Evolutionary conservation across 2,329 filamentous ascomycete genomes (phyloP).

Genomic region (Fusarium keratoplasticum): DNA sequence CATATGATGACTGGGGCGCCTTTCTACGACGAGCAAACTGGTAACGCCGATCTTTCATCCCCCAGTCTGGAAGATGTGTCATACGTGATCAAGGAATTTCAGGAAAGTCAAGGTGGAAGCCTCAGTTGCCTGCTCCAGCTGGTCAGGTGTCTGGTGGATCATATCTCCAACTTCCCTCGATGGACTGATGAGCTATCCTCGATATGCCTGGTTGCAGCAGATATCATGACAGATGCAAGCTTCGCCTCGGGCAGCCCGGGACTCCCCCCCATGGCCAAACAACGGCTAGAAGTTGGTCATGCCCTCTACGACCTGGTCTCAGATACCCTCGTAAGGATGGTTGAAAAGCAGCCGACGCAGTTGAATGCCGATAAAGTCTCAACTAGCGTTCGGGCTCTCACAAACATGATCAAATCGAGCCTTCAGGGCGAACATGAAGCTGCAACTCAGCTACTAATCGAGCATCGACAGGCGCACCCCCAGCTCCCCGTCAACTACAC

Average conservation of each 20-base stretch:
- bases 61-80: constrained; percentile 34
- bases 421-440: constrained; percentile 53
- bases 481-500: constrained; percentile 53
- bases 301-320: constrained; percentile 58
- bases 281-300: constrained; percentile 55
- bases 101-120: constrained; percentile 54
- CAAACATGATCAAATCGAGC: constrained; percentile 57
- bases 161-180: constrained; percentile 60
- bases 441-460: constrained; percentile 46
- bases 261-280: constrained; percentile 41
- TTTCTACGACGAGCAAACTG: constrained; percentile 19
- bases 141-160: constrained; percentile 52
- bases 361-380: constrained; percentile 60
- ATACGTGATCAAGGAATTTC: constrained; percentile 59
- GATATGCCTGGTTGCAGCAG: constrained; percentile 51
- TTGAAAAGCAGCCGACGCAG: constrained; percentile 67
- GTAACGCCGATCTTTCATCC: constrained; percentile 21
- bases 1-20: constrained; percentile 41
- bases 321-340: constrained; percentile 56
- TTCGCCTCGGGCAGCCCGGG: constrained; percentile 35
- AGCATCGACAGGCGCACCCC: constrained; percentile 48
- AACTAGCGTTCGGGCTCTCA: constrained; percentile 54
- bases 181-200: constrained; percentile 57
- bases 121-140: constrained; percentile 58
- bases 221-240: constrained; percentile 48